A percentile compares a stretch with the other conserved stretches of the same genome.
phyloP scores from a whole-genome alignment of 768 basidiomycete genomes.

The Zangia roseola region DNA sequence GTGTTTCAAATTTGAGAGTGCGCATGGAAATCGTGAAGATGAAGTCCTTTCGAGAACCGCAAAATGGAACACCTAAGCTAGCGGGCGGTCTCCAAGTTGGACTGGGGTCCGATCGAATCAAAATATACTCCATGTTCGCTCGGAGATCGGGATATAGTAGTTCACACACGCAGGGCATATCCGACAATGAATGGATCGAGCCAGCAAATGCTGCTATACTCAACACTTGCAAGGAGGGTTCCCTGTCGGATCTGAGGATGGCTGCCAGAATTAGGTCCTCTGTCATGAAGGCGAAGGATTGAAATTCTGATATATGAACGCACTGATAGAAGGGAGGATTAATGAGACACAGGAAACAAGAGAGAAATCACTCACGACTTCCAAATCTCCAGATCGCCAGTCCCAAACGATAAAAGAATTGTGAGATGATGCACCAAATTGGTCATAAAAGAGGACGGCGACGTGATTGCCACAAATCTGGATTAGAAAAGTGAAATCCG shows the following conservation, averaged over 20 bases:
- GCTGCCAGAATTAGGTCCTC: constrained; percentile 28
- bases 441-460: constrained; percentile 28
- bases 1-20: constrained; percentile 1
- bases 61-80: constrained; percentile 18
- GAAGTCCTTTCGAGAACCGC: constrained; percentile 25
- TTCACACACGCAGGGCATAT: constrained; percentile 24
- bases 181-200: constrained; percentile 6
- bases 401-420: constrained; percentile 33
- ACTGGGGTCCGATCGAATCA: constrained; percentile 35
- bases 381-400: constrained; percentile 31
- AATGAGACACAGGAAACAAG: background rate
- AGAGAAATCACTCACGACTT: constrained; percentile 25
- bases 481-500: constrained; percentile 22
- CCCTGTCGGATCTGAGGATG: constrained; percentile 5
- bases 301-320: constrained; percentile 20
- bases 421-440: background rate
- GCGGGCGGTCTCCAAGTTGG: constrained; percentile 25
- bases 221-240: constrained; percentile 19
- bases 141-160: constrained; percentile 25
- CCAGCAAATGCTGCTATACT: constrained; percentile 10
- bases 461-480: constrained; percentile 33
- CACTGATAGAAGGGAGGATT: constrained; percentile 15
- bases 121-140: constrained; percentile 17
- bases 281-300: constrained; percentile 36
- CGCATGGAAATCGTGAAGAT: constrained; percentile 33